Base-by-base conservation (phyloP, 495 filamentous ascomycete species). In the Viridothelium virens region DNA sequence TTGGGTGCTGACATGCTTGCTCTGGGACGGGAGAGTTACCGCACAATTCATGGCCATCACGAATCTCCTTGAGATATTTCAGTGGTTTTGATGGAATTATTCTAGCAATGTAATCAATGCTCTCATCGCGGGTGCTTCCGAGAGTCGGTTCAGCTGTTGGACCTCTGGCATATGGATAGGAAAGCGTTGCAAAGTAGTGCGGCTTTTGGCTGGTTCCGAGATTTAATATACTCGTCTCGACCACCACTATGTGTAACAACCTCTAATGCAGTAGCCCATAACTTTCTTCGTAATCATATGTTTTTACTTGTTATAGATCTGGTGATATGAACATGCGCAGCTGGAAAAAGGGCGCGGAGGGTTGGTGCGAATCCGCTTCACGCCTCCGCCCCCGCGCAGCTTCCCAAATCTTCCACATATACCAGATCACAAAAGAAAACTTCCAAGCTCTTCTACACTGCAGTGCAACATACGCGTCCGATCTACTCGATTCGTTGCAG, bases 361-460 rank as follows among this genome's bases (percentile, higher is more conserved):
- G 25, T 25, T 25, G 25, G 25, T 14, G 53, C 53, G 6, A 59
- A n/a, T n/a, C 48, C n/a, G 48, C 31, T 59, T 31, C 53, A 36
- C 53, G 33, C 53, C 53, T 10, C 53, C 36, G 25, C 53, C 53
- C 53, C 53, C 53, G 53, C 53, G 18, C n/a, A 53, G 12, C 18
- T 18, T 14, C 53, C 53, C 53, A 59, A 7, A 59, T 9, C 53
- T 59, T 59, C 53, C 53, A 59, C 53, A 59, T 59, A 59, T 59
- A 14, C 53, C 18, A 18, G 33, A 59, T 7, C 31, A 59, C 53
- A 59, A 34, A 34, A 31, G 25, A 25, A 25, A 25, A 25, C 25
- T 25, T 25, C 25, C 25, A 25, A 25, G 25, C 25, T 25, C 25
- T 25, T 25, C 25, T 25, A 25, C 18, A 5, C 53, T 18, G 53